Percentiles rank a stretch among this genome's conserved stretches.
Evolutionary conservation across 768 basidiomycete species (phyloP).

Genomic region (Ramaria sp.): DNA sequence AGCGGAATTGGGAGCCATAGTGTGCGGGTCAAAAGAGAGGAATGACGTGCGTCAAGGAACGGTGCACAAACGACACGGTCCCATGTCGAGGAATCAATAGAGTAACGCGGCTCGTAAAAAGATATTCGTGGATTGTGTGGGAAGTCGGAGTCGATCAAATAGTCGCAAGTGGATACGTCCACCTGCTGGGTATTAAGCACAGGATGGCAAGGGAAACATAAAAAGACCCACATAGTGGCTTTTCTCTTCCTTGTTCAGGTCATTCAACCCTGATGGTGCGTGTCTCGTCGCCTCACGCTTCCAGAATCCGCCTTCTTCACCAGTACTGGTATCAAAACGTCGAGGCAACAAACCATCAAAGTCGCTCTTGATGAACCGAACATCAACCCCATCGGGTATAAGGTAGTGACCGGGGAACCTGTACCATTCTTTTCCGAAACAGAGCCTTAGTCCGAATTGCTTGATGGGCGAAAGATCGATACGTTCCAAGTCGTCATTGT

Average conservation of each 20-base stretch:
- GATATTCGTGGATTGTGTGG: slow-evolving; percentile 47
- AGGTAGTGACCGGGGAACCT: slow-evolving; percentile 88
- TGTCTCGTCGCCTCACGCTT: slow-evolving; percentile 49
- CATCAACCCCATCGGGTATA: slow-evolving; percentile 68
- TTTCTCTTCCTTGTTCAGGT: slow-evolving; percentile 70
- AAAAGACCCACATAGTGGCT: slow-evolving; percentile 61
- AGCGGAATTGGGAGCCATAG: slow-evolving; percentile 68
- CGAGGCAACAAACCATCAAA: slow-evolving; percentile 85
- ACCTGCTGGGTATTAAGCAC: slow-evolving; percentile 34
- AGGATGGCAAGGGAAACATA: not conserved
- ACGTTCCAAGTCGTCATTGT: slow-evolving; percentile 28
- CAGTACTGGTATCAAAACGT: slow-evolving; percentile 49
- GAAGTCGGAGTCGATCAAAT: slow-evolving; percentile 85
- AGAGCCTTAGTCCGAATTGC: slow-evolving; percentile 64
- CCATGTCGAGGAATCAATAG: slow-evolving; percentile 55
- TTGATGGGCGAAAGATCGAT: slow-evolving; percentile 61
- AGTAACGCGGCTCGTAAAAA: slow-evolving; percentile 73
- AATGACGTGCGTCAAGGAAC: slow-evolving; percentile 77
- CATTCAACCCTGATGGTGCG: slow-evolving; percentile 66
- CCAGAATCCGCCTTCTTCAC: slow-evolving; percentile 33
- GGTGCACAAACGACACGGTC: slow-evolving; percentile 69
- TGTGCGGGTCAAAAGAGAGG: slow-evolving; percentile 58
- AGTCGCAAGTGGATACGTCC: slow-evolving; percentile 65
- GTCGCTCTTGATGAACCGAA: slow-evolving; percentile 87
- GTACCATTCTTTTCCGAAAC: slow-evolving; percentile 93